Base-by-base conservation (phyloP, 164 flowering plant genomes). In the Saururus chinensis region DNA sequence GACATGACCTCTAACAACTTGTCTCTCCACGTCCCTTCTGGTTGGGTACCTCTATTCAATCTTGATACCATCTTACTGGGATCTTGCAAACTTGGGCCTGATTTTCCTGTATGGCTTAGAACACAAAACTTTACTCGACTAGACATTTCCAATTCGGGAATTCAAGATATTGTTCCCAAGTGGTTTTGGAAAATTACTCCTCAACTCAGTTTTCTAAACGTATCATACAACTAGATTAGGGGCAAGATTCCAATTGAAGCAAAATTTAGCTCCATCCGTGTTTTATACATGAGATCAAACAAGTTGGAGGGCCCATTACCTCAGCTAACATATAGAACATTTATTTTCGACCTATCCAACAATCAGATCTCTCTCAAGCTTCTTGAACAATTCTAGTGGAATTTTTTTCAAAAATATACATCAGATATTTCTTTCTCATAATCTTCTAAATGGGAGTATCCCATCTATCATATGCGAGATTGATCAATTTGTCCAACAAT, bases 41-140 rank as follows among this genome's bases (percentile, higher is more conserved):
- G 41, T 35, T 58, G 62, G 62, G 37, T 51, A 19, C 52, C 58
- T 8, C 56, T 35, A 7, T 58, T 65, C 49, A 51, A 25, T 40
- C 40, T 64, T 8, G 4, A 30, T 0, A 3, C 11, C 25, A 9
- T 54, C 11, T 9, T 13, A 30, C 40, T 23, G 5, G 19, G 35
- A 11, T 16, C 21, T 26, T 23, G 59, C 37, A 24, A 25, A 19
- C 8, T 25, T 4, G 59, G n/a, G 16, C 37, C 59, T 23, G 8
- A 24, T 9, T 56, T 56, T 56, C 59, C 59, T 24, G 19, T 4
- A 0, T 56, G 40, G 59, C 59, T 56, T 10, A 23, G 40, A 56
- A 56, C 8, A 23, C 56, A 56, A 9, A 26, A 24, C 25, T 9
- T 56, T 23, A 23, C n/a, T 26, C 12, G 1, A 23, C 19, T 56